Percentiles rank a stretch among this genome's conserved stretches.
Evolutionary conservation across 2,329 filamentous ascomycete species (phyloP).

Genomic region (Juglanconis oblonga): DNA sequence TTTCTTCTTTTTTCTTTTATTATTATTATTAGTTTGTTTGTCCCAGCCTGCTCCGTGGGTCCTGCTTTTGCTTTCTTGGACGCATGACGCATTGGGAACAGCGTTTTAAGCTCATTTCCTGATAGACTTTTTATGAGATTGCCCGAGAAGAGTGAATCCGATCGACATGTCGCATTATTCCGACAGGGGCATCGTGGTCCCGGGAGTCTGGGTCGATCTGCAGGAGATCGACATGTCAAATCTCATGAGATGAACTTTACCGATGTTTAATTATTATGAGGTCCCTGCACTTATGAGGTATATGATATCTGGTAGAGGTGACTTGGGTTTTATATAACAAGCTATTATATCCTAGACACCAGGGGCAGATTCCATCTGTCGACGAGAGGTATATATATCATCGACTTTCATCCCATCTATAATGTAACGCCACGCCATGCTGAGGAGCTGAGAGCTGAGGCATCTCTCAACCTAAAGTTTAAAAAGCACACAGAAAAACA

Average conservation of each 20-base stretch:
- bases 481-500: too few relatives aligned
- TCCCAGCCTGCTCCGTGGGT: too few relatives aligned
- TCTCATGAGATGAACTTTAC: neutral
- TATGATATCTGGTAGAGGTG: neutral
- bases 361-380: neutral
- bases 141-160: too few relatives aligned
- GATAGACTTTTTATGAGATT: too few relatives aligned
- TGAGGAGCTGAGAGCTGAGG: neutral
- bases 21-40: too few relatives aligned
- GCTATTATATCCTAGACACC: neutral
- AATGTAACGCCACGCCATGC: slow-evolving; percentile 15
- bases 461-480: neutral
- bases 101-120: too few relatives aligned
- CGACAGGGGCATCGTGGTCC: neutral
- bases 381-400: neutral
- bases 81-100: too few relatives aligned
- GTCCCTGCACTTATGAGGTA: neutral
- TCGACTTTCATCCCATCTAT: slow-evolving; percentile 3
- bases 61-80: too few relatives aligned
- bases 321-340: neutral
- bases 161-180: too few relatives aligned
- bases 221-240: neutral
- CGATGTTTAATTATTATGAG: neutral
- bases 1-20: too few relatives aligned
- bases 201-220: neutral